phyloP scores from a whole-genome alignment of 208 protist genomes.

The Herpetomonas muscarum region DNA sequence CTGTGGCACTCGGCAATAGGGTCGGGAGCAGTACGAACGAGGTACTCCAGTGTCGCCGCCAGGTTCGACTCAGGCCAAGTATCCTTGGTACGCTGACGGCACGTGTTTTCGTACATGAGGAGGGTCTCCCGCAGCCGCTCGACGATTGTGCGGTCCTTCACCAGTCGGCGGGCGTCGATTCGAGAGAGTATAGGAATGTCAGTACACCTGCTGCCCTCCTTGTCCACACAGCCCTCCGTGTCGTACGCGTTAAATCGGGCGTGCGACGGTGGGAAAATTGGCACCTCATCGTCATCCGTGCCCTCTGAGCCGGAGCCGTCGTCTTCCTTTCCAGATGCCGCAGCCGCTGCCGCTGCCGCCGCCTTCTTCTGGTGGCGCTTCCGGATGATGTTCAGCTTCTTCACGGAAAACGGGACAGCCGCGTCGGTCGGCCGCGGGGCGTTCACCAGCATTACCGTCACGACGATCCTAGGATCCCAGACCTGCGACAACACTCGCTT shows the following conservation, averaged over 20 bases:
- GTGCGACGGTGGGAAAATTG: conserved; percentile 36
- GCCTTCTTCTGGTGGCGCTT: too few relatives aligned
- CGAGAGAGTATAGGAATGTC: conserved; percentile 50
- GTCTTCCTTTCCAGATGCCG: background rate
- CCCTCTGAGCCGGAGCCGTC: background rate
- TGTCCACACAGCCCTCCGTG: conserved; percentile 2
- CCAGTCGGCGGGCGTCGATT: conserved; percentile 40
- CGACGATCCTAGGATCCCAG: conserved; percentile 57
- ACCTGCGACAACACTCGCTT: conserved; percentile 48
- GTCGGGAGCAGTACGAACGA: conserved; percentile 62
- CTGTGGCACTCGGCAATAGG: conserved; percentile 57
- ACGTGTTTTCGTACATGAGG: conserved; percentile 60
- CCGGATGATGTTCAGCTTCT: background rate
- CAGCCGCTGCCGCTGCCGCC: too few relatives aligned
- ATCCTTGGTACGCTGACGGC: conserved; percentile 29
- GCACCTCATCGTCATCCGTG: conserved; percentile 1
- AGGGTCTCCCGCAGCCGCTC: conserved; percentile 40
- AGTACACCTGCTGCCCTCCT: conserved; percentile 12
- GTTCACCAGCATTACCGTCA: conserved; percentile 81
- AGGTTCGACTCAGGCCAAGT: conserved; percentile 61
- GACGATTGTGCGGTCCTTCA: conserved; percentile 49
- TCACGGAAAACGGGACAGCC: conserved; percentile 3
- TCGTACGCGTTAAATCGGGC: conserved; percentile 35
- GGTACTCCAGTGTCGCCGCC: conserved; percentile 57
- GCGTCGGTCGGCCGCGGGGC: conserved; percentile 30